These are phyloP conservation scores for Theobroma cacao DNA, from an alignment of 345 rosid genomes.

Conservation along the genomic window DNA sequence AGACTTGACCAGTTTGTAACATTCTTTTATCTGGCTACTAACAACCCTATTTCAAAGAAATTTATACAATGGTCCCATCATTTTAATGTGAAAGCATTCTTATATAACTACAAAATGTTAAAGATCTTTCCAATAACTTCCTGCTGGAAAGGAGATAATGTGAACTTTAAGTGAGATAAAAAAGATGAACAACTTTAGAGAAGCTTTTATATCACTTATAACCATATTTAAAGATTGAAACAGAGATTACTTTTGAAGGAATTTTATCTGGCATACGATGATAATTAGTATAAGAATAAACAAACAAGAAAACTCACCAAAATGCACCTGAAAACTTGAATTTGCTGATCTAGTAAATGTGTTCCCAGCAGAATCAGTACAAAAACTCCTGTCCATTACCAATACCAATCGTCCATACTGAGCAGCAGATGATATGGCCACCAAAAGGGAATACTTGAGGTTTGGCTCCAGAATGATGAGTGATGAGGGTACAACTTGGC, in stretches of 20 bases:
- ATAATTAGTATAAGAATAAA: neutral
- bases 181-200: neutral
- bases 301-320: slow-evolving; percentile 47
- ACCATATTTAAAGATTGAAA: neutral
- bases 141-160: neutral
- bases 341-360: slow-evolving; percentile 55
- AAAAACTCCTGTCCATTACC: slow-evolving; percentile 69
- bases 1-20: neutral
- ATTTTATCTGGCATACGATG: neutral
- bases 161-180: neutral
- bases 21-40: neutral
- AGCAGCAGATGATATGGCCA: slow-evolving; percentile 51
- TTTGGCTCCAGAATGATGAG: slow-evolving; percentile 47
- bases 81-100: no score
- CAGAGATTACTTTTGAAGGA: neutral
- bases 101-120: neutral
- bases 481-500: slow-evolving; percentile 80
- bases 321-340: slow-evolving; percentile 71
- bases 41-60: neutral
- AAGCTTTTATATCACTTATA: neutral
- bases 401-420: slow-evolving; percentile 63
- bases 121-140: neutral
- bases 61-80: neutral
- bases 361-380: slow-evolving; percentile 79
- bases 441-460: slow-evolving; percentile 67